Evolutionary conservation across 2,329 filamentous ascomycete genomes (phyloP), one percentile per base, ranked within the genome.

Genomic region (Aspergillus sergii): DNA sequence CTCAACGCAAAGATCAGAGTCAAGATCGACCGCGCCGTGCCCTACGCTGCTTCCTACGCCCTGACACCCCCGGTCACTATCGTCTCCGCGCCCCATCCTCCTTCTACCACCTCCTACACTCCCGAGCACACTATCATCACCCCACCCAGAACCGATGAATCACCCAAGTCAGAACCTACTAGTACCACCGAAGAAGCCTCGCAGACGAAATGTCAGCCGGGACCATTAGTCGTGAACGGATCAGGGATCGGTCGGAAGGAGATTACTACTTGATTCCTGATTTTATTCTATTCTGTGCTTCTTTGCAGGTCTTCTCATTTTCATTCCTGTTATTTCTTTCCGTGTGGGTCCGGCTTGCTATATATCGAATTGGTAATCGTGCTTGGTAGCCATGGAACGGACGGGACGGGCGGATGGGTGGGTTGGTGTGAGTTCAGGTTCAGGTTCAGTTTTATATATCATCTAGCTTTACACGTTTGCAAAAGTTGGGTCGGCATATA

Each of bases 151-250:
- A 9, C 19, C 19, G 39, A 41, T 41, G 39, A n/a, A 41, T n/a
- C 39, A 41, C 6, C 39, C 39, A 41, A 41, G 8, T 19, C 39
- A 10, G 39, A 41, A 9, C 16, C 39, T 19, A n/a, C 26, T 28
- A 7, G 26, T 28, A 28, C 39, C 39, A 9, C 39, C 7, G n/a
- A 19, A 45, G 23, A 23, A 43, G 12, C 23, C 10, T 36, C 36
- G 14, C 28, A 21, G 45, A 14, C 60, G 23, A 46, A 60, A 12
- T 53, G 46, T 14, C 69, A 68, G n/a, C 66, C 64, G 34, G 69
- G 68, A 56, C 75, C 75, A 12, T 64, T 77, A 50, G 75, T 77
- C 11, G 71, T 77, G 10, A 77, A 77, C 60, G 75, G 75, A 23
- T 77, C 75, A 23, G 70, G 70, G 14, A 59, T 68, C 26, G 70